Conservation (phyloP, 2,329 filamentous ascomycete genomes). For the Alternaria rosae region DNA sequence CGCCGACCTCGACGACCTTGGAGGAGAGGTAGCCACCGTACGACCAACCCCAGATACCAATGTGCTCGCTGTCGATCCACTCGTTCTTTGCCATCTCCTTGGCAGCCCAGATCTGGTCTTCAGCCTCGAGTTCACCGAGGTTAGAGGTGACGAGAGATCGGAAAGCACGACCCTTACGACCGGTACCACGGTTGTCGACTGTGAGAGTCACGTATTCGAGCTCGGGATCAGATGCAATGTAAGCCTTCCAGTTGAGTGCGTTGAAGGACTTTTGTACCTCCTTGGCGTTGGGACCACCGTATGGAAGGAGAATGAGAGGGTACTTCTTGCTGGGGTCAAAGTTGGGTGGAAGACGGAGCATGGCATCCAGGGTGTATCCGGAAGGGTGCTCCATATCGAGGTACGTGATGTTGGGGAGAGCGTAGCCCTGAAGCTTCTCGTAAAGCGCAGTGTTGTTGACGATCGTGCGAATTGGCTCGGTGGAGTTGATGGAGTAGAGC, state of each 20-base stretch:
- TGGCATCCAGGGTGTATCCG: conserved; percentile 69
- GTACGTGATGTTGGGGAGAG: conserved; percentile 70
- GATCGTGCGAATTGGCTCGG: conserved; percentile 64
- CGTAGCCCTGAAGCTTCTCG: conserved; percentile 65
- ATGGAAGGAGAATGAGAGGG: conserved; percentile 71
- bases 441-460: conserved; percentile 67
- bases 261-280: conserved; percentile 66
- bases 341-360: conserved; percentile 70
- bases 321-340: conserved; percentile 70
- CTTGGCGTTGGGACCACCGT: conserved; percentile 72
- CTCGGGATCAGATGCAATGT: conserved; percentile 72
- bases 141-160: conserved; percentile 65
- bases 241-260: conserved; percentile 65
- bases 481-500: conserved; percentile 66
- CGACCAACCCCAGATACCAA: conserved; percentile 74
- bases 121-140: conserved; percentile 68
- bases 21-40: conserved; percentile 72
- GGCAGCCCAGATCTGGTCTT: conserved; percentile 73
- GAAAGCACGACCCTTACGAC: conserved; percentile 69
- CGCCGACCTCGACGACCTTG: conserved; percentile 70
- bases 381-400: conserved; percentile 68
- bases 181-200: conserved; percentile 73
- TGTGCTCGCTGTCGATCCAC: conserved; percentile 65
- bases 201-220: conserved; percentile 73
- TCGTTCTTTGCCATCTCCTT: conserved; percentile 60